A percentile compares a stretch with the other conserved stretches of the same genome.
Conservation (phyloP, 2,329 filamentous ascomycete species). For the Trematosphaeria pertusa region DNA sequence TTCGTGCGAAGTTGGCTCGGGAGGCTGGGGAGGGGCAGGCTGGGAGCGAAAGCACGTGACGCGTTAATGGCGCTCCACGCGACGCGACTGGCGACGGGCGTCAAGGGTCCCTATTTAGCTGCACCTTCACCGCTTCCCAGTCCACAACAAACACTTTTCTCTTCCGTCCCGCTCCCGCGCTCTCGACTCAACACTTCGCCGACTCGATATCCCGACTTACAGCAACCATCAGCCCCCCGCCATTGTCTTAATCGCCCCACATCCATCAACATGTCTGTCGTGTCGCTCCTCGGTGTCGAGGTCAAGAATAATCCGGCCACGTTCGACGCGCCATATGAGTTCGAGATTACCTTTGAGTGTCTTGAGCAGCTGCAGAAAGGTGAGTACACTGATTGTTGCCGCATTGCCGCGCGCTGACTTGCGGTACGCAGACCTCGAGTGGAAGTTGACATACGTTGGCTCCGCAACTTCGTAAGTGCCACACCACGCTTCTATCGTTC, state of each 20-base stretch:
- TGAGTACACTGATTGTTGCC: conserved; percentile 44
- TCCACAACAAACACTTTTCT: conserved; percentile 2
- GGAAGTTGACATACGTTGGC: conserved; percentile 99
- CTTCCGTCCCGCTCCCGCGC: not conserved
- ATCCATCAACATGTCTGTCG: conserved; percentile 79
- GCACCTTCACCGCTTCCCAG: conserved; percentile 8
- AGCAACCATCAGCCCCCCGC: not conserved
- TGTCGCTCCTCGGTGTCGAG: conserved; percentile 93
- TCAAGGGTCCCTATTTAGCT: not conserved
- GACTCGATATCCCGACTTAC: conserved; percentile 1
- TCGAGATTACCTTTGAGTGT: conserved; percentile 99
- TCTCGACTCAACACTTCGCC: not conserved
- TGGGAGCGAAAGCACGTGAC: conserved; percentile 3
- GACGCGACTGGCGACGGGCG: conserved; percentile 8
- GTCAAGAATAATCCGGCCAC: conserved; percentile 96
- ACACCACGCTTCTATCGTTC: conserved; percentile 13
- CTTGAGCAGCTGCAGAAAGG: conserved; percentile 93
- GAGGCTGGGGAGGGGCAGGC: too few relatives aligned
- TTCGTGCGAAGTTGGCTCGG: too few relatives aligned
- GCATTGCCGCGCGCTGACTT: conserved; percentile 20
- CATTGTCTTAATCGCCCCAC: conserved; percentile 8
- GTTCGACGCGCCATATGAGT: conserved; percentile 91
- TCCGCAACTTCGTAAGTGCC: conserved; percentile 89
- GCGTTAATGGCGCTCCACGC: not conserved
- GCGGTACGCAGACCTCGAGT: conserved; percentile 79